A percentile compares a stretch with the other conserved stretches of the same genome.
phyloP scores from a whole-genome alignment of 192 early-diverging fungal species.

The Allomyces macrogynus region DNA sequence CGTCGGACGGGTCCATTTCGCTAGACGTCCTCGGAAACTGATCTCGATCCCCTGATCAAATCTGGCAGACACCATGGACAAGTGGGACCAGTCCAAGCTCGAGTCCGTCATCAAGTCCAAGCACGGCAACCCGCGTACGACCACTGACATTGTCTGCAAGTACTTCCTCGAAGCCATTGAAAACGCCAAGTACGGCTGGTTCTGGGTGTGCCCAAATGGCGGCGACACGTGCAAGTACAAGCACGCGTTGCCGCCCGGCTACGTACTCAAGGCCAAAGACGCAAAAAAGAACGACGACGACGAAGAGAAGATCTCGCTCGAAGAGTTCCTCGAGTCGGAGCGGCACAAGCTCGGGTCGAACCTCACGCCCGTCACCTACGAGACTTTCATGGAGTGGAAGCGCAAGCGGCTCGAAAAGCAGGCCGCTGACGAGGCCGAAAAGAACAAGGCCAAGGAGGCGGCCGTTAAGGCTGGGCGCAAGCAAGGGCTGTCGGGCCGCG shows the following conservation, averaged over 20 bases:
- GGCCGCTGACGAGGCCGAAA: conserved; percentile 41
- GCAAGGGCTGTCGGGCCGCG: conserved; percentile 84
- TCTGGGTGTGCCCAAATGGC: conserved; percentile 98
- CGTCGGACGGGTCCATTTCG: too few species aligned
- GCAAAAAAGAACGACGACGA: conserved; percentile 47
- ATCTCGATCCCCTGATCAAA: too few species aligned
- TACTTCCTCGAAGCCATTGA: conserved; percentile 94
- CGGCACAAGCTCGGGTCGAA: conserved; percentile 84
- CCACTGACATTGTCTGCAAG: conserved; percentile 97
- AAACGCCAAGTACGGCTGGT: conserved; percentile 90
- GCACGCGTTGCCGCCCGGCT: conserved; percentile 91
- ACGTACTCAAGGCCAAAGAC: conserved; percentile 80
- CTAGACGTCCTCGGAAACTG: too few species aligned
- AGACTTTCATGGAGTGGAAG: conserved; percentile 88
- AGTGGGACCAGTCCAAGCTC: conserved; percentile 81
- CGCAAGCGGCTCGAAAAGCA: conserved; percentile 49
- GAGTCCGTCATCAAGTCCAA: conserved; percentile 72
- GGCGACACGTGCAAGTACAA: conserved; percentile 83
- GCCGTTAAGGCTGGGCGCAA: conserved; percentile 70
- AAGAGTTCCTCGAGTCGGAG: conserved; percentile 96
- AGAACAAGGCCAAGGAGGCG: conserved; percentile 60
- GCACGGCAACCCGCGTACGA: conserved; percentile 60
- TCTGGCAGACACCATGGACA: conserved; percentile 78
- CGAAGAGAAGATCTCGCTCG: conserved; percentile 73
- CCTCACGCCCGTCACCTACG: conserved; percentile 82